phyloP scores from a whole-genome alignment of 2,329 filamentous ascomycete genomes.

The Pseudocercospora macadamiae region DNA sequence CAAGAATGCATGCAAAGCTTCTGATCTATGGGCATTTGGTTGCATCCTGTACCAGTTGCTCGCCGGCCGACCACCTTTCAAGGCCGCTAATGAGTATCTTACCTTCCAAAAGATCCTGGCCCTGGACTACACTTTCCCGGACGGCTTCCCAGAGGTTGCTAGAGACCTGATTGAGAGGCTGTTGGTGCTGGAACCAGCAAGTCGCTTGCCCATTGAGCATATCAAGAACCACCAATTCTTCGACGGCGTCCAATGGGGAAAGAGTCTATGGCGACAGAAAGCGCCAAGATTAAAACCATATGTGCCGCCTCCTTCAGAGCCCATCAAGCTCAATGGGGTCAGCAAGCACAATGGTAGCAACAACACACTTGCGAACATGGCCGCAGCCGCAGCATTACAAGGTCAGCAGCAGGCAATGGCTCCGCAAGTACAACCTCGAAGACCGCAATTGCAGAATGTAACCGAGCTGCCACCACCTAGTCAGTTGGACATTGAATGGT shows the following conservation, averaged over 20 bases:
- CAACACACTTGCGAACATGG: constrained; percentile 26
- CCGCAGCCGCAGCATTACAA: constrained; percentile 24
- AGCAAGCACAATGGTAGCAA: constrained; percentile 31
- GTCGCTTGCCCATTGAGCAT: constrained; percentile 87
- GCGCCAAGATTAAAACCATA: constrained; percentile 86
- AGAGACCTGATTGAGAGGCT: constrained; percentile 88
- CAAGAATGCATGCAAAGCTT: constrained; percentile 96
- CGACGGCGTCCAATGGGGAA: constrained; percentile 81
- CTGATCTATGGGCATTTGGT: constrained; percentile 96
- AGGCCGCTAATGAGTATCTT: constrained; percentile 90
- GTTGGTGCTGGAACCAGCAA: constrained; percentile 82
- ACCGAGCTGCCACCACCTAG: constrained; percentile 96
- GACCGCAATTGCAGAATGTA: constrained; percentile 78
- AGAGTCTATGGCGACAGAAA: constrained; percentile 83
- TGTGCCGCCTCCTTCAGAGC: constrained; percentile 60
- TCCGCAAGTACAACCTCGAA: constrained; percentile 21
- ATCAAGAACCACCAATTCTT: constrained; percentile 98
- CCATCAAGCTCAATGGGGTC: constrained; percentile 35
- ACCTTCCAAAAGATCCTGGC: constrained; percentile 98
- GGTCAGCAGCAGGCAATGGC: constrained; percentile 1
- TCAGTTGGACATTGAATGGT: constrained; percentile 98
- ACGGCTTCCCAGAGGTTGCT: constrained; percentile 82
- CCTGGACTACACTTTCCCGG: constrained; percentile 90
- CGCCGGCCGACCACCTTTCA: constrained; percentile 95
- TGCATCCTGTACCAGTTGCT: constrained; percentile 97